Evolutionary conservation across 176 grass and related monocot species (phyloP), one percentile per base, ranked within the genome.

Genomic region (Carex pumila): DNA sequence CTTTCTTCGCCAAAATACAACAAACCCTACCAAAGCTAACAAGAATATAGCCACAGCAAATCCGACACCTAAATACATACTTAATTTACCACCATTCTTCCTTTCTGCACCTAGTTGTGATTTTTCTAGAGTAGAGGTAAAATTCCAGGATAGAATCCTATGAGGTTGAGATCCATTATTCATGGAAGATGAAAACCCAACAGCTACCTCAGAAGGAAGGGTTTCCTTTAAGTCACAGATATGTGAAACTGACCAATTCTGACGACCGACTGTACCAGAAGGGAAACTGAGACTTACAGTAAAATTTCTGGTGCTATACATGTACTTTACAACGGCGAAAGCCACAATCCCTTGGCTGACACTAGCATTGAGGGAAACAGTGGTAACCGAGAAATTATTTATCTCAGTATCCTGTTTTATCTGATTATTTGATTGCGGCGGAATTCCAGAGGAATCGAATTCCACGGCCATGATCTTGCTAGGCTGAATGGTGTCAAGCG

Each of bases 111-210:
- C 25, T 41, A 56, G 1, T 82, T 15, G 19, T 67, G 80, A 49
- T 82, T 82, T 82, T 10, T 82, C 61, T 45, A 82, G 37, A 82
- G 61, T 67, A 17, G 61, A 82, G 39, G 80, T 82, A 65, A 82
- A 82, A 54, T 82, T 82, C 80, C 80, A 82, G 6, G 79, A 81
- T n/a, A 81, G 57, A 81, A 81, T 81, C 25, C 79, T 81, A 63
- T 82, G 80, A 67, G 80, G 80, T 63, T 66, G 80, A 2, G 19
- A 66, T 1, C 59, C 58, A 29, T 65, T 66, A 65, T 31, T 82
- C 61, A 65, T 66, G 9, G 80, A 82, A 49, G 80, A 82, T 5
- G 61, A 82, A 19, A 82, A 82, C 15, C 80, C 80, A 65, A 82
- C 39, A 4, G 59, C 80, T 10, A 67, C 80, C 59, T 82, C 80